Percentiles rank a stretch among this genome's conserved stretches.
phyloP scores from a whole-genome alignment of 2,329 filamentous ascomycete species.

The Colletotrichum tropicale region DNA sequence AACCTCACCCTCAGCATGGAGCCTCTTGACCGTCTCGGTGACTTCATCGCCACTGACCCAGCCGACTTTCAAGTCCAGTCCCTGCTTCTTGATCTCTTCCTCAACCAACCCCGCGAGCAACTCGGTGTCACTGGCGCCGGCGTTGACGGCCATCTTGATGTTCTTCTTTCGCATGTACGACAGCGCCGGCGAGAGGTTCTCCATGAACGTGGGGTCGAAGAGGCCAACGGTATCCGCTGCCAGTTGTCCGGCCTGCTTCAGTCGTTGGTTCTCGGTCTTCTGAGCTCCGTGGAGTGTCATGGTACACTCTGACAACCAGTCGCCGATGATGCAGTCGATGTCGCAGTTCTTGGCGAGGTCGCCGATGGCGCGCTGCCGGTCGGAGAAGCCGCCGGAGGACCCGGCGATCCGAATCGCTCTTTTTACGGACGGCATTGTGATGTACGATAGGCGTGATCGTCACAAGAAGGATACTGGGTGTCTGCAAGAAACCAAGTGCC shows the following conservation, averaged over 20 bases:
- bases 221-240: constrained; percentile 22
- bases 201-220: constrained; percentile 36
- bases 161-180: constrained; percentile 29
- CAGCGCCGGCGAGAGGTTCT: constrained; percentile 33
- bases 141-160: constrained; percentile 43
- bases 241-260: constrained; percentile 23
- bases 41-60: constrained; percentile 43
- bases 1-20: constrained; percentile 23
- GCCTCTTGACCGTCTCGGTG: constrained; percentile 25
- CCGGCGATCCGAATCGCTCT: constrained; percentile 44
- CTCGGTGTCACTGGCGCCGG: constrained; percentile 40
- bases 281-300: constrained; percentile 27
- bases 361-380: constrained; percentile 43
- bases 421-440: constrained; percentile 28
- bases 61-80: constrained; percentile 35
- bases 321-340: constrained; percentile 33
- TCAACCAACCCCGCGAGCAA: constrained; percentile 33
- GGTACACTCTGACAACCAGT: constrained; percentile 36
- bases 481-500: not conserved
- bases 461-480: rapidly evolving
- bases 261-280: constrained; percentile 28
- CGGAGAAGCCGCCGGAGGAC: constrained; percentile 39
- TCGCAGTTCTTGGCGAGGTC: constrained; percentile 42
- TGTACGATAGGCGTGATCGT: not conserved
- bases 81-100: constrained; percentile 31